Evolutionary conservation across 2,329 filamentous ascomycete species (phyloP).

Genomic region (Aspergillus sp.): DNA sequence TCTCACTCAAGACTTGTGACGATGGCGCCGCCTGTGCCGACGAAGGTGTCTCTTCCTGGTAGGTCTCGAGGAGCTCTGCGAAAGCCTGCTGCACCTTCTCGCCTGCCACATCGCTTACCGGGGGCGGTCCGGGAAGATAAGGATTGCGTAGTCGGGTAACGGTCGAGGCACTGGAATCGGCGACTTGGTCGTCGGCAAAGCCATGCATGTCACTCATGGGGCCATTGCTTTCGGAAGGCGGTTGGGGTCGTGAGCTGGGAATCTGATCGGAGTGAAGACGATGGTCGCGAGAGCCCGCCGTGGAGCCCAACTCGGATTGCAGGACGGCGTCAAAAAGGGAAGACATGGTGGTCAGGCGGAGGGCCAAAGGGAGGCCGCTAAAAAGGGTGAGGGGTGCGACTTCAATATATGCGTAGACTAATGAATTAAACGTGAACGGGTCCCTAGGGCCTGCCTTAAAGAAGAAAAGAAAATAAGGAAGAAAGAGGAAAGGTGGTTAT

Average conservation of each 20-base stretch:
- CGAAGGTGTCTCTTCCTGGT: slow-evolving; percentile 57
- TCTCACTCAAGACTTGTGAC: slow-evolving; percentile 59
- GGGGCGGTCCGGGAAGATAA: slow-evolving; percentile 55
- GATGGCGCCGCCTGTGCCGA: slow-evolving; percentile 55
- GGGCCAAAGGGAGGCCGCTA: slow-evolving; percentile 27
- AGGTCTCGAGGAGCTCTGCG: slow-evolving; percentile 65
- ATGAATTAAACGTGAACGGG: background rate
- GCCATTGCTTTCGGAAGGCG: slow-evolving; percentile 52
- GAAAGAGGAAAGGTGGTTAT: too few species aligned
- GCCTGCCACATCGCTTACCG: slow-evolving; percentile 62
- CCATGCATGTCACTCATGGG: slow-evolving; percentile 59
- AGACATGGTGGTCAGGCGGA: slow-evolving; percentile 37
- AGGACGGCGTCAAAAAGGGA: slow-evolving; percentile 45
- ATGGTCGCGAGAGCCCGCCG: slow-evolving; percentile 26
- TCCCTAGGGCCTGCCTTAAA: slow-evolving; percentile 3
- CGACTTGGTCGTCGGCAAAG: slow-evolving; percentile 64
- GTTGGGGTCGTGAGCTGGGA: slow-evolving; percentile 58
- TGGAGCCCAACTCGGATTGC: slow-evolving; percentile 44
- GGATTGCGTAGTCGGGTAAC: slow-evolving; percentile 52
- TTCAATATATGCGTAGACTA: background rate
- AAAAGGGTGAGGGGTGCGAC: background rate
- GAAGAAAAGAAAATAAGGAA: background rate
- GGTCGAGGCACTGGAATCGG: slow-evolving; percentile 55
- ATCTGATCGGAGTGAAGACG: slow-evolving; percentile 42
- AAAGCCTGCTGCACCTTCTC: slow-evolving; percentile 65